Conservation (phyloP, 805 yeast genomes). For the Tetrapisispora fleetii region DNA sequence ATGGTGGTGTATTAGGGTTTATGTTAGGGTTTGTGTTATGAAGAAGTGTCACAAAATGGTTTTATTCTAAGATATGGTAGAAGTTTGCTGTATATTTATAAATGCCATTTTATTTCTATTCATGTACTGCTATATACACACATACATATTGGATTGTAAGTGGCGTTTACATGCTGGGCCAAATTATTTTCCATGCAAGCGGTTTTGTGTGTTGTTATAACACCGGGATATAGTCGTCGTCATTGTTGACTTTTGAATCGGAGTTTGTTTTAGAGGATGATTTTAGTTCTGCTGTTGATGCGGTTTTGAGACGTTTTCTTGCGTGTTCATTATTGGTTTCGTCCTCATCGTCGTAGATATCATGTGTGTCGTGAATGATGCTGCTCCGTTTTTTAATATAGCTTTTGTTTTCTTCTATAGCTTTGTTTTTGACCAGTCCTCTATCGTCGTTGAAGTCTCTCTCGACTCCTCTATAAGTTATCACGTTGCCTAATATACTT, state of each 20-base stretch:
- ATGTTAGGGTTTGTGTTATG: not conserved
- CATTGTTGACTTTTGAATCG: not conserved
- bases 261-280: too few relatives aligned
- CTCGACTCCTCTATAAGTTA: slow-evolving; percentile 60
- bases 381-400: slow-evolving; percentile 20
- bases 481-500: slow-evolving; percentile 71
- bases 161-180: too few relatives aligned
- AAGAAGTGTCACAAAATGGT: too few relatives aligned
- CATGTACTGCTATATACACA: too few relatives aligned
- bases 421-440: slow-evolving; percentile 49
- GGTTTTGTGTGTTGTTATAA: not conserved
- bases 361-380: slow-evolving; percentile 13
- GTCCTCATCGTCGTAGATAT: slow-evolving; percentile 14
- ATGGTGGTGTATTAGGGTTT: not conserved
- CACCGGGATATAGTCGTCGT: slow-evolving; percentile 1
- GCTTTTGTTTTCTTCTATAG: slow-evolving; percentile 32
- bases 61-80: too few relatives aligned
- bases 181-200: too few relatives aligned
- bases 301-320: slow-evolving; percentile 10
- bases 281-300: not conserved
- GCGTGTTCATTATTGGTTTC: slow-evolving; percentile 11
- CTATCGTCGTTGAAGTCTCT: slow-evolving; percentile 76
- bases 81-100: too few relatives aligned
- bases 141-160: too few relatives aligned
- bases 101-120: too few relatives aligned